phyloP scores from a whole-genome alignment of 2,329 filamentous ascomycete species.

The Verticillium zaregamsianum region DNA sequence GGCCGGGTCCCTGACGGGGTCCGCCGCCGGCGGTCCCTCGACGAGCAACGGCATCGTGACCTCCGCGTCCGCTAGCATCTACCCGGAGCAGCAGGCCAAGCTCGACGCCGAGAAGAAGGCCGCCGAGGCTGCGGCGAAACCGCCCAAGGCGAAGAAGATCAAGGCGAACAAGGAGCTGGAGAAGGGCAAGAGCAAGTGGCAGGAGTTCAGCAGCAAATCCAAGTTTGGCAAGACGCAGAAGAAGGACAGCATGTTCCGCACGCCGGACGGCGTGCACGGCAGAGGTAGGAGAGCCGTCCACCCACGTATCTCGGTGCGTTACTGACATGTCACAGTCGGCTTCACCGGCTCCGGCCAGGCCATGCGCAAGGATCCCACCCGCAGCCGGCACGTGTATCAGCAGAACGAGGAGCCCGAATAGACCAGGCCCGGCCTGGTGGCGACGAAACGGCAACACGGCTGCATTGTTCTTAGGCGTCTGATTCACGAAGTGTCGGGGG shows the following conservation, averaged over 20 bases:
- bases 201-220: constrained; percentile 80
- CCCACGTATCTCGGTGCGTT: not conserved
- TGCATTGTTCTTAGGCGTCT: constrained; percentile 12
- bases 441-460: not conserved
- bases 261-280: constrained; percentile 78
- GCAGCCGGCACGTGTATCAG: constrained; percentile 82
- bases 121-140: constrained; percentile 63
- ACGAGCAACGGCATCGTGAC: constrained; percentile 43
- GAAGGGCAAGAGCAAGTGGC: constrained; percentile 88
- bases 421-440: constrained; percentile 23
- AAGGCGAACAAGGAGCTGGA: constrained; percentile 90
- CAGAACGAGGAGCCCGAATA: constrained; percentile 70
- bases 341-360: constrained; percentile 93
- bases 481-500: constrained; percentile 4
- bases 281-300: constrained; percentile 58
- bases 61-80: constrained; percentile 53
- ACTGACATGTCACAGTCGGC: constrained; percentile 59
- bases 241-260: constrained; percentile 97
- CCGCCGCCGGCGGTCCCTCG: constrained; percentile 32
- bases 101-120: constrained; percentile 59
- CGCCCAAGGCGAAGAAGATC: constrained; percentile 79
- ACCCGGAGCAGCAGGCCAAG: constrained; percentile 44
- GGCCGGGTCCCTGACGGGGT: constrained; percentile 29
- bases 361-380: constrained; percentile 87
- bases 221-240: constrained; percentile 65